phyloP scores from a whole-genome alignment of 1,284 basidiomycete species.

The Ustilago bromivora region DNA sequence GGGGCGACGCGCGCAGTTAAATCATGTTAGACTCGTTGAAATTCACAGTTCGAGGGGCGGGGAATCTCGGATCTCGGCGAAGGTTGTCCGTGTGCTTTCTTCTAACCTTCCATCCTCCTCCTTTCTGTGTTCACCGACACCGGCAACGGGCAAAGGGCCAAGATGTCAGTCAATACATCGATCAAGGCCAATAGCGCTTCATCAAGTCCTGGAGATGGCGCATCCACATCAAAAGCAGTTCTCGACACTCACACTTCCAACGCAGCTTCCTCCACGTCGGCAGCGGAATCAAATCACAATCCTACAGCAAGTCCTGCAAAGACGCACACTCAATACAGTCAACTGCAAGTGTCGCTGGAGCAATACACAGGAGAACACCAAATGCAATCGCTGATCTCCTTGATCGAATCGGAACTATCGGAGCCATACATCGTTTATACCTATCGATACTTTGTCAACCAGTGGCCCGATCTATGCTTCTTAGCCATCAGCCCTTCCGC shows the following conservation, averaged over 20 bases:
- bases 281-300: neutral
- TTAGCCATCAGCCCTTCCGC: constrained; percentile 72
- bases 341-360: constrained; percentile 75
- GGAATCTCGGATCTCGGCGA: constrained; percentile 4
- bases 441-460: constrained; percentile 77
- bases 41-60: too few species aligned
- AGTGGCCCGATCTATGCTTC: constrained; percentile 95
- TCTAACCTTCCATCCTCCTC: neutral
- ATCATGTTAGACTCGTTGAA: neutral
- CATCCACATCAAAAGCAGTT: neutral
- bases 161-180: neutral
- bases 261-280: neutral
- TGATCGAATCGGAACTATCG: constrained; percentile 73
- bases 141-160: neutral
- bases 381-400: constrained; percentile 58
- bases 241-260: neutral
- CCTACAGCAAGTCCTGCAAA: neutral
- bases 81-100: neutral
- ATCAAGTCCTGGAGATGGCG: neutral
- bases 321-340: constrained; percentile 44
- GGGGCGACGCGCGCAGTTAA: neutral
- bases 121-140: neutral
- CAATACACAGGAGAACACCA: constrained; percentile 79
- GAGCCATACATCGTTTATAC: constrained; percentile 96
- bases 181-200: neutral